Evolutionary conservation across 768 basidiomycete genomes (phyloP).

Genomic region (Sarcomyxa edulis): DNA sequence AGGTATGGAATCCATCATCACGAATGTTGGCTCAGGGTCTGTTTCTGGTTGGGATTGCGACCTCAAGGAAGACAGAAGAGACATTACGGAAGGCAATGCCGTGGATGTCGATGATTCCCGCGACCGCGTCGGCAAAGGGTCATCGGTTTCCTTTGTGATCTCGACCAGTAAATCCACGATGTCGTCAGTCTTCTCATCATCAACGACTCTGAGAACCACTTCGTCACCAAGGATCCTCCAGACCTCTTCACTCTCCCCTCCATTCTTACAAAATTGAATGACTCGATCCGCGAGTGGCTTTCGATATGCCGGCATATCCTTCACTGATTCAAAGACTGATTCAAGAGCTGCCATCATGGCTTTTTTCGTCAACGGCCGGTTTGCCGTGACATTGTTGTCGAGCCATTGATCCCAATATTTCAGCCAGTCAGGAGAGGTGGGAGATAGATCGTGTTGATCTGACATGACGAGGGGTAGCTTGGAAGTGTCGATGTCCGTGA

Average conservation of each 20-base stretch:
- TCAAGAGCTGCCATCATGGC: constrained; percentile 55
- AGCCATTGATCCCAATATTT: constrained; percentile 59
- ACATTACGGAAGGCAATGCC: constrained; percentile 53
- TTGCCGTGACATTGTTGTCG: constrained; percentile 33
- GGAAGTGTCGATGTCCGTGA: constrained; percentile 64
- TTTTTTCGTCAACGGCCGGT: constrained; percentile 47
- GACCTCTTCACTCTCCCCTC: constrained; percentile 30
- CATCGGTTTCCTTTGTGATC: too few species aligned
- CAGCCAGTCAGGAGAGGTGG: constrained; percentile 70
- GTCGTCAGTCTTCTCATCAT: constrained; percentile 23
- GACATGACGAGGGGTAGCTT: constrained; percentile 58
- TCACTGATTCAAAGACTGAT: constrained; percentile 57
- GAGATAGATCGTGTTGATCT: constrained; percentile 63
- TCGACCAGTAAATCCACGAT: constrained; percentile 14
- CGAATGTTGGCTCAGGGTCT: constrained; percentile 28
- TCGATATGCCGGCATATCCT: constrained; percentile 65
- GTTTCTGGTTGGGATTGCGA: constrained; percentile 49
- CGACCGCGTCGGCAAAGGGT: too few species aligned
- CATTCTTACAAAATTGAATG: constrained; percentile 41
- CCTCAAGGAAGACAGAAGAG: constrained; percentile 60
- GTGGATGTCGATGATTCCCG: too few species aligned
- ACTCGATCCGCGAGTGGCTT: constrained; percentile 48
- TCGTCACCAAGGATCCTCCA: constrained; percentile 70
- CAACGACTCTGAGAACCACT: constrained; percentile 50
- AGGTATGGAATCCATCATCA: constrained; percentile 18